These are phyloP conservation scores for Scortechinia acanthostroma DNA, from an alignment of 2,329 filamentous ascomycete species.

Conservation along the genomic window DNA sequence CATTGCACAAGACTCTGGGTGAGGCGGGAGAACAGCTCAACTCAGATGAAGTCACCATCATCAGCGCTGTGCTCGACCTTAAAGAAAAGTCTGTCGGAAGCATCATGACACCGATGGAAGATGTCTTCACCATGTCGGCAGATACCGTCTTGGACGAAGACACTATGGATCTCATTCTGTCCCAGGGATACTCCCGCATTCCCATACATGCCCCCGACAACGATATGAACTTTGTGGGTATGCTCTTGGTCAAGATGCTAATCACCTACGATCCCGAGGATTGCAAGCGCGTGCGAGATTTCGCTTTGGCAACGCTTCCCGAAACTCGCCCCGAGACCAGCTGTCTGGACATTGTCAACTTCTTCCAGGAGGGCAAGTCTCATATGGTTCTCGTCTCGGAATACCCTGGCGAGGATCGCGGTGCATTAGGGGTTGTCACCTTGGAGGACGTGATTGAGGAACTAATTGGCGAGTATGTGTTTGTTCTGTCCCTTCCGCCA, in stretches of 20 bases:
- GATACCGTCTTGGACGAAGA: slow-evolving; percentile 86
- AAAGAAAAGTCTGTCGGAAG: slow-evolving; percentile 91
- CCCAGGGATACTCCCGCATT: slow-evolving; percentile 90
- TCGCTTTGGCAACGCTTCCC: slow-evolving; percentile 85
- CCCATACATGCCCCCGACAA: slow-evolving; percentile 86
- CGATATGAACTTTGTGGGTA: slow-evolving; percentile 82
- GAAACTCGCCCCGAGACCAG: slow-evolving; percentile 93
- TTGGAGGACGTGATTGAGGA: slow-evolving; percentile 98
- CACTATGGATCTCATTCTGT: slow-evolving; percentile 89
- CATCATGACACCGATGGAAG: slow-evolving; percentile 98
- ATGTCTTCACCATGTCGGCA: slow-evolving; percentile 94
- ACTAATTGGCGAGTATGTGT: slow-evolving; percentile 84
- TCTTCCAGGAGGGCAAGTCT: slow-evolving; percentile 98
- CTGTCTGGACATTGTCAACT: slow-evolving; percentile 97
- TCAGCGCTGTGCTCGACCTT: slow-evolving; percentile 88
- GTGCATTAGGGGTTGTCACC: slow-evolving; percentile 87
- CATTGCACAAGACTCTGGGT: slow-evolving; percentile 84
- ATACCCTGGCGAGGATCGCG: slow-evolving; percentile 78
- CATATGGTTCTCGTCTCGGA: slow-evolving; percentile 97
- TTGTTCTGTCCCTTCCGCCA: slow-evolving; percentile 1
- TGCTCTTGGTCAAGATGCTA: slow-evolving; percentile 96
- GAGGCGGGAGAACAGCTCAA: slow-evolving; percentile 83
- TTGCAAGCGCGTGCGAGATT: slow-evolving; percentile 76
- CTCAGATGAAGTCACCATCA: slow-evolving; percentile 97
- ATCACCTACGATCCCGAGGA: slow-evolving; percentile 99